These are phyloP conservation scores for Monosporascus ibericus DNA, from an alignment of 2,329 filamentous ascomycete species.

Conservation along the genomic window DNA sequence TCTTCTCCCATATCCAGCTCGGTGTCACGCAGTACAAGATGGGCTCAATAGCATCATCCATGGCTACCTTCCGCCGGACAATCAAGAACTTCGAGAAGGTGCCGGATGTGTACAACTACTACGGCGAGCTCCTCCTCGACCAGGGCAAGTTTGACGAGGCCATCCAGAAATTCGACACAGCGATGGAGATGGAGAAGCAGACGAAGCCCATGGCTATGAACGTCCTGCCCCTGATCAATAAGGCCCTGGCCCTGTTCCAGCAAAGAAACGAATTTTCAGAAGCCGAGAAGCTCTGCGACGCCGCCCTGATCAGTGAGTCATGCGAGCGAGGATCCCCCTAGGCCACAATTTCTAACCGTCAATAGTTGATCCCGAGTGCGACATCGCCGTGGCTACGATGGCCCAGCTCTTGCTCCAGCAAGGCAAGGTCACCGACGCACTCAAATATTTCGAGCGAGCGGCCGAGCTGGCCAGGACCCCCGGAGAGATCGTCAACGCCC, in stretches of 20 bases:
- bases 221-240: conserved; percentile 95
- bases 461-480: conserved; percentile 92
- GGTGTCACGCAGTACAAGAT: conserved; percentile 99
- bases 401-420: conserved; percentile 95
- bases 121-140: conserved; percentile 92
- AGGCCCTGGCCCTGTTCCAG: conserved; percentile 93
- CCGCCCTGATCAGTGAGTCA: conserved; percentile 86
- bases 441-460: conserved; percentile 95
- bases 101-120: conserved; percentile 99
- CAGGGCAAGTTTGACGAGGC: conserved; percentile 94
- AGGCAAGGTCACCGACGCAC: conserved; percentile 90
- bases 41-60: conserved; percentile 93
- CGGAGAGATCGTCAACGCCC: conserved; percentile 89
- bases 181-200: conserved; percentile 98
- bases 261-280: conserved; percentile 96
- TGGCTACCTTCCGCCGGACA: conserved; percentile 95
- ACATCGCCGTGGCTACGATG: conserved; percentile 98
- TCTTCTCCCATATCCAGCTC: conserved; percentile 98
- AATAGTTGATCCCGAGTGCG: conserved; percentile 92
- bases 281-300: conserved; percentile 93
- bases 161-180: conserved; percentile 95
- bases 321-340: conserved; percentile 9
- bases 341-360: conserved; percentile 26
- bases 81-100: conserved; percentile 98
- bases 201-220: conserved; percentile 95